These are phyloP conservation scores for Neofusicoccum parvum DNA, from an alignment of 2,329 filamentous ascomycete species.

Conservation along the genomic window DNA sequence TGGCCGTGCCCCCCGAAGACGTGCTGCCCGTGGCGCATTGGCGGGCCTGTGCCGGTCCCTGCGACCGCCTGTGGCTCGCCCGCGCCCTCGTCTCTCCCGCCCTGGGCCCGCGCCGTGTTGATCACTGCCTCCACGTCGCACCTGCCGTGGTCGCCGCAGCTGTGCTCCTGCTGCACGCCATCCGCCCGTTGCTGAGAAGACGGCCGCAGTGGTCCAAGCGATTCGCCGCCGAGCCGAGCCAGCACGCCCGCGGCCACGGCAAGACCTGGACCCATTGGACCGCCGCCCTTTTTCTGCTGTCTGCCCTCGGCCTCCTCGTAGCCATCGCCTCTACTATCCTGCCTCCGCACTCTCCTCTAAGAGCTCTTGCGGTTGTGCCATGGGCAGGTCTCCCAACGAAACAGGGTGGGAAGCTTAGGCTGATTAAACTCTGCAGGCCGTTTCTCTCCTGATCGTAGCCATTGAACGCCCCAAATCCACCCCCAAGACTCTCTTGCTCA, in stretches of 20 bases:
- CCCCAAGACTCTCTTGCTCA: conserved; percentile 42
- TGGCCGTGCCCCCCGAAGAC: conserved; percentile 1
- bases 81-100: background rate
- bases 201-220: conserved; percentile 10
- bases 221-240: conserved; percentile 7
- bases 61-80: background rate
- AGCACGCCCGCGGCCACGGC: background rate
- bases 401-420: background rate
- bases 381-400: background rate
- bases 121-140: background rate
- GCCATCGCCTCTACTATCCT: background rate
- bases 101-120: background rate
- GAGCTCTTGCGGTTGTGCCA: background rate
- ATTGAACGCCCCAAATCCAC: conserved; percentile 45
- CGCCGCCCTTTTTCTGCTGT: conserved; percentile 3
- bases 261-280: conserved; percentile 20
- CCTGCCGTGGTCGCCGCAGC: background rate
- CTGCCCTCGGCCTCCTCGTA: background rate
- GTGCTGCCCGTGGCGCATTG: conserved; percentile 5
- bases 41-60: background rate
- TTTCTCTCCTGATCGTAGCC: conserved; percentile 38
- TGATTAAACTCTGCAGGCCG: conserved; percentile 32
- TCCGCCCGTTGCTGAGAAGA: background rate
- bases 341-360: background rate
- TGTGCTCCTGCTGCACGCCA: background rate